Evolutionary conservation across 2,329 filamentous ascomycete genomes (phyloP).

Genomic region (Colletotrichum graminicola): DNA sequence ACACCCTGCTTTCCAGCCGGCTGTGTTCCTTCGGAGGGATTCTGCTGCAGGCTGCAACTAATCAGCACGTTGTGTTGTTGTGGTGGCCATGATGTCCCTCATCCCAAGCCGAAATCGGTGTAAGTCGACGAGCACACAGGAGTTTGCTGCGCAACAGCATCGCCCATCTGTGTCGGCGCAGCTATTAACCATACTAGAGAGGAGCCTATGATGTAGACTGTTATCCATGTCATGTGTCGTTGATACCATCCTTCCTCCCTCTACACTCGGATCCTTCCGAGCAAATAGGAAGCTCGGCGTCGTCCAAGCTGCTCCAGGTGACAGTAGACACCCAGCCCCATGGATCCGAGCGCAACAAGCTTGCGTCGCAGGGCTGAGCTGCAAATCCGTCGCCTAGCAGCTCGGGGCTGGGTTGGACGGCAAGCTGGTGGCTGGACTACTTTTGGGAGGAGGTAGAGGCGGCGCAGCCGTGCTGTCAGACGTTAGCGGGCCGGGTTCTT

Average conservation of each 20-base stretch:
- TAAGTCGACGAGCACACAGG: conserved; percentile 1
- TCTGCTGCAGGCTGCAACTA: neutral
- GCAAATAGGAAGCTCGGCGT: conserved; percentile 11
- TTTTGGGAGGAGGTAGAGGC: conserved; percentile 13
- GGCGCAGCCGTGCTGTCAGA: conserved; percentile 35
- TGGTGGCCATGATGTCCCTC: conserved; percentile 13
- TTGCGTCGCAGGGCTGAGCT: conserved; percentile 23
- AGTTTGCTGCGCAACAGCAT: conserved; percentile 8
- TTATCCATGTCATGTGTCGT: neutral
- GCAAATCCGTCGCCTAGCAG: neutral
- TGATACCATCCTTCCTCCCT: neutral
- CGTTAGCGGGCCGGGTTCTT: neutral
- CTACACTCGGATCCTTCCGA: conserved; percentile 2
- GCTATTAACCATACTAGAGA: neutral
- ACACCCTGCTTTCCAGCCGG: neutral
- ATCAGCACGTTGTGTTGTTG: neutral
- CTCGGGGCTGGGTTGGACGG: conserved; percentile 9
- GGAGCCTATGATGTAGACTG: neutral
- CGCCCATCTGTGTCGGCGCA: neutral
- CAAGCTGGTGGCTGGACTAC: neutral
- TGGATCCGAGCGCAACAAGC: conserved; percentile 1
- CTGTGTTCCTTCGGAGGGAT: neutral
- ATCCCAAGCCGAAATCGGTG: neutral
- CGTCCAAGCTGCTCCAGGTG: neutral
- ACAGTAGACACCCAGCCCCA: neutral